Base-by-base conservation (phyloP, 164 flowering plant species). In the Tinospora cordifolia region DNA sequence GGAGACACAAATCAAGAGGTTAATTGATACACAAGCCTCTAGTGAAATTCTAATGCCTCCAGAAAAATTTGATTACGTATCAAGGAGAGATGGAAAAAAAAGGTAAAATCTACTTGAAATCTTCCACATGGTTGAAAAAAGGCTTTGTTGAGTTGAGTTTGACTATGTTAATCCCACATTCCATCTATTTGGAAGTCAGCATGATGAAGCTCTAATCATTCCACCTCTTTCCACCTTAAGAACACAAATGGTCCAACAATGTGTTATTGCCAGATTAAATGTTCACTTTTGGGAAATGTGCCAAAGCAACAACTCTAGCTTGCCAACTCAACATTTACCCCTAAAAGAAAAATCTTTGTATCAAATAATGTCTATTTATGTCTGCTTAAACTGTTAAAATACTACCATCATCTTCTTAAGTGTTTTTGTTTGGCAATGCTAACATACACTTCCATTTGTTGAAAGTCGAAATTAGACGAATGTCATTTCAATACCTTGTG, bases 401-500 rank as follows among this genome's bases (percentile, higher is more conserved):
- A 51, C n/a, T n/a, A 51, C 21, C 22, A 51, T 15, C 59, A 15
- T 51, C 3, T n/a, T 2, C 59, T n/a, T n/a, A n/a, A 14, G 8
- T 17, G 21, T 51, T 51, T 3, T 49, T 51, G n/a, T 51, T n/a
- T 3, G 59, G 46, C 11, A 12, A 4, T 6, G n/a, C n/a, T 51
- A 15, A n/a, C 59, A 51, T 51, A 51, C 19, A 17, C 15, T 51
- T 51, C 21, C 6, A 22, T 3, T 11, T 51, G n/a, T 2, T 15
- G 59, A 51, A 15, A 6, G 46, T 27, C 14, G 13, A 14, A 24
- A 44, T 63, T 13, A 51, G 19, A 15, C 6, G 6, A 67, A 49
- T 22, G 36, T 15, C 15, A 14, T 58, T 70, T 24, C 22, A 36
- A 68, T 76, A 71, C 75, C 82, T 76, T 40, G 64, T 34, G 12